These are phyloP conservation scores for Aureobasidium sp. DNA, from an alignment of 2,329 filamentous ascomycete species.

Conservation along the genomic window DNA sequence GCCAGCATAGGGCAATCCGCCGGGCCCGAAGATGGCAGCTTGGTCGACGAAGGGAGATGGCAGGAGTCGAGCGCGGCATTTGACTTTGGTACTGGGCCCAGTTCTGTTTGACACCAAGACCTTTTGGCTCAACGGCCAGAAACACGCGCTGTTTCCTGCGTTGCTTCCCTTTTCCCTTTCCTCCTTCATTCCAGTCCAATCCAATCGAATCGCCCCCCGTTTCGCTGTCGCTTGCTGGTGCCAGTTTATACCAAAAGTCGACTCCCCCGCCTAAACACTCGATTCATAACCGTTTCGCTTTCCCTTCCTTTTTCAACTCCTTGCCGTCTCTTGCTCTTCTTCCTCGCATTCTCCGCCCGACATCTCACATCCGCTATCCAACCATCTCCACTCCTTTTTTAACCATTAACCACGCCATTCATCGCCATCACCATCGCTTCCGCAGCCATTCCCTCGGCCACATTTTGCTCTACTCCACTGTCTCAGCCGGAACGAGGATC, in stretches of 20 bases:
- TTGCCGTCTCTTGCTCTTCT: conserved; percentile 3
- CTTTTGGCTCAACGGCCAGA: conserved; percentile 4
- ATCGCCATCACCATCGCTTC: not conserved
- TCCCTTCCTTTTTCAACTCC: conserved; percentile 3
- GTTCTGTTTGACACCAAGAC: conserved; percentile 14
- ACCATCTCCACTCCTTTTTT: conserved; percentile 13
- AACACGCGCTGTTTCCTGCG: conserved; percentile 3
- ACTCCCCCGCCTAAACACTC: conserved; percentile 2
- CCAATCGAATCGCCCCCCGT: conserved; percentile 1
- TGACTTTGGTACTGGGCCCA: conserved; percentile 11
- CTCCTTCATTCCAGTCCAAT: not conserved
- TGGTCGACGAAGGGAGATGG: conserved; percentile 1
- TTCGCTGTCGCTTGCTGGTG: not conserved
- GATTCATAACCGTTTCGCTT: conserved; percentile 13
- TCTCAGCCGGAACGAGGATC: conserved; percentile 13
- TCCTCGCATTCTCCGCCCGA: not conserved
- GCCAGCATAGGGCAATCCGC: not conserved
- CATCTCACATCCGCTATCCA: conserved; percentile 3
- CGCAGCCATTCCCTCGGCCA: not conserved
- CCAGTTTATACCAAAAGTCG: conserved; percentile 2
- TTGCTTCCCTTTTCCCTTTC: not conserved
- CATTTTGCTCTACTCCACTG: conserved; percentile 11
- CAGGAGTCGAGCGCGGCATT: conserved; percentile 5
- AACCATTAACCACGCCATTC: too few species aligned
- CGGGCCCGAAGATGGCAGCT: conserved; percentile 4